Evolutionary conservation across 768 basidiomycete genomes (phyloP), one percentile per base, ranked within the genome.

Genomic region (Russula sp.): DNA sequence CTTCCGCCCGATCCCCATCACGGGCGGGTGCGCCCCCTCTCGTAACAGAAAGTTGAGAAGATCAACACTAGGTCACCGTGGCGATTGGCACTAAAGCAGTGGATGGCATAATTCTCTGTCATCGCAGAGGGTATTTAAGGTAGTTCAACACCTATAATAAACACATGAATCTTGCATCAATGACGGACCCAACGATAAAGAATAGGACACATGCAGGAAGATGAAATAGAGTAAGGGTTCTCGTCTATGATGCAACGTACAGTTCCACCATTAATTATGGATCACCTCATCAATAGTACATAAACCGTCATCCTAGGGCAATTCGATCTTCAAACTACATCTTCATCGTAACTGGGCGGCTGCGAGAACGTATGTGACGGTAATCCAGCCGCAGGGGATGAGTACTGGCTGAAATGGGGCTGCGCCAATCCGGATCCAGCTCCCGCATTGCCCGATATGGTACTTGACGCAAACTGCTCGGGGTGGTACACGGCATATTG

Each of bases 1-100:
- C n/a, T n/a, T n/a, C n/a, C n/a, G n/a, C n/a, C n/a, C 76, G 73
- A 61, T 78, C 73, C 62, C 75, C 69, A 11, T 13, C 34, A 36
- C 13, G 10, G 2, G 34, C 34, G n/a, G n/a, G n/a, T 36, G 11
- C 11, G 10, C 34, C 34, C 13, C 34, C 34, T 36, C 34, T 36
- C 34, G 34, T 11, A 10, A 36, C n/a, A n/a, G n/a, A n/a, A n/a
- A n/a, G n/a, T n/a, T 2, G 4, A 28, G 28, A 2, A 28, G 28
- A 28, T 28, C 28, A 28, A 28, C 4, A 28, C 30, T 30, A 34
- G 36, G 36, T 38, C 36, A 38, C 14, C 2, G 36, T 36, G 36
- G 14, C 44, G n/a, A 44, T 44, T n/a, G 0, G 18, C 20, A 20
- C 42, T 44, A 7, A 20, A 34, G 32, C 10, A 32, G 34, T 36